Evolutionary conservation across 164 flowering plant species (phyloP).

Genomic region (Warburgia ugandensis): DNA sequence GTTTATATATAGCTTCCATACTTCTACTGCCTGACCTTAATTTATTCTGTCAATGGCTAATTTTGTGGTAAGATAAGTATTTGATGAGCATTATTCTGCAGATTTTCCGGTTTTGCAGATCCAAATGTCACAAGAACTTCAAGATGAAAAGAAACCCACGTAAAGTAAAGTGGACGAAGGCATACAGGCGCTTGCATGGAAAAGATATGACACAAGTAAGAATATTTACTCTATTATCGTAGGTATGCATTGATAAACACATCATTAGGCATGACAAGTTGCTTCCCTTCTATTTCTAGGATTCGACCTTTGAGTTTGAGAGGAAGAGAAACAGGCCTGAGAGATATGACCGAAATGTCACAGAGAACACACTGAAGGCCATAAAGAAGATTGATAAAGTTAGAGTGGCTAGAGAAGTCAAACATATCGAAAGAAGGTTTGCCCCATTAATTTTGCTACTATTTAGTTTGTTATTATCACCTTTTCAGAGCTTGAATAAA

Average conservation of each 20-base stretch:
- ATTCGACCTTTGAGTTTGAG: slow-evolving; percentile 27
- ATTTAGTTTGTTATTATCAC: no score
- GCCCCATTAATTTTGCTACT: neutral
- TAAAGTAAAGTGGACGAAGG: slow-evolving; percentile 94
- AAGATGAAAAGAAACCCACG: slow-evolving; percentile 97
- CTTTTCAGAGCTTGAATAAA: no score
- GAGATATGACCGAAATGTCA: slow-evolving; percentile 21
- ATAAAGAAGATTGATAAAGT: slow-evolving; percentile 23
- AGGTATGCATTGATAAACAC: no score
- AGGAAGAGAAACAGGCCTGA: slow-evolving; percentile 28
- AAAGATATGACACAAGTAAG: slow-evolving; percentile 93
- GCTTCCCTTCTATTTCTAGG: no score
- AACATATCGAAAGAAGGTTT: slow-evolving; percentile 15
- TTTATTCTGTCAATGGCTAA: no score
- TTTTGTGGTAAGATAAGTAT: no score
- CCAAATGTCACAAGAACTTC: slow-evolving; percentile 94
- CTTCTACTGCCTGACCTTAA: no score
- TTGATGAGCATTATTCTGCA: no score
- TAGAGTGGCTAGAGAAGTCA: slow-evolving; percentile 14
- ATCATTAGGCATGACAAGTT: no score
- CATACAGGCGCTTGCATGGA: slow-evolving; percentile 70
- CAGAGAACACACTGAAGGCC: slow-evolving; percentile 23
- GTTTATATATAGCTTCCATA: no score
- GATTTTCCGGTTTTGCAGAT: slow-evolving; percentile 84
- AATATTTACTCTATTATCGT: no score